Evolutionary conservation across 345 rosid species (phyloP).

Genomic region (Dipteronia sinensis): DNA sequence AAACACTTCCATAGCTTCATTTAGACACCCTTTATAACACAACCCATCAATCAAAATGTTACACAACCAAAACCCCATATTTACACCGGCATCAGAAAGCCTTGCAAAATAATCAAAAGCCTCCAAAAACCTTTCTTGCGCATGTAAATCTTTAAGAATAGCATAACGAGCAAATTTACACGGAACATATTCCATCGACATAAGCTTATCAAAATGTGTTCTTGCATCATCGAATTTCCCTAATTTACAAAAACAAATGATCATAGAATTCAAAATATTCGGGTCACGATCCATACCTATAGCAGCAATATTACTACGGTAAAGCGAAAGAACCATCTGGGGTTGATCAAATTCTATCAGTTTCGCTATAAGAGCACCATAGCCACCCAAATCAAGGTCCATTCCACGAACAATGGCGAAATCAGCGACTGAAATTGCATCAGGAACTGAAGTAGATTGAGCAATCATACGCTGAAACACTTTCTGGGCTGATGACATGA

Average conservation of each 20-base stretch:
- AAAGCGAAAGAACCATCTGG: constrained; percentile 44
- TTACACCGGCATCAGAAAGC: constrained; percentile 30
- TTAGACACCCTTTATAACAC: constrained; percentile 46
- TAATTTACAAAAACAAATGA: constrained; percentile 53
- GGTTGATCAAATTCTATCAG: constrained; percentile 46
- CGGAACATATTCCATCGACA: constrained; percentile 37
- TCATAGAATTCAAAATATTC: constrained; percentile 46
- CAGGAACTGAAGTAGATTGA: constrained; percentile 37
- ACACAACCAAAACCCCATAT: constrained; percentile 46
- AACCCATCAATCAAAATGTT: constrained; percentile 50
- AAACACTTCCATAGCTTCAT: constrained; percentile 55
- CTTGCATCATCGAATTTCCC: constrained; percentile 57
- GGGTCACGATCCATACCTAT: constrained; percentile 47
- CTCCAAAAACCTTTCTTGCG: constrained; percentile 45
- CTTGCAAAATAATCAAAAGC: constrained; percentile 46
- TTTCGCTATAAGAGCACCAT: constrained; percentile 40
- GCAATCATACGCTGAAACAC: constrained; percentile 43
- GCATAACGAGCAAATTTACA: constrained; percentile 37
- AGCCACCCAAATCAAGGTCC: constrained; percentile 41
- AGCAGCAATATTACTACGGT: constrained; percentile 34
- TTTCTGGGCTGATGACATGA: constrained; percentile 42
- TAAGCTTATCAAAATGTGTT: constrained; percentile 45
- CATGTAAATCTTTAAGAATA: constrained; percentile 43
- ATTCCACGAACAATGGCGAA: constrained; percentile 42
- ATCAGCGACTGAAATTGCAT: constrained; percentile 41